Base-by-base conservation (phyloP, 352 stramenopile species). In the Globisporangium spiculum region DNA sequence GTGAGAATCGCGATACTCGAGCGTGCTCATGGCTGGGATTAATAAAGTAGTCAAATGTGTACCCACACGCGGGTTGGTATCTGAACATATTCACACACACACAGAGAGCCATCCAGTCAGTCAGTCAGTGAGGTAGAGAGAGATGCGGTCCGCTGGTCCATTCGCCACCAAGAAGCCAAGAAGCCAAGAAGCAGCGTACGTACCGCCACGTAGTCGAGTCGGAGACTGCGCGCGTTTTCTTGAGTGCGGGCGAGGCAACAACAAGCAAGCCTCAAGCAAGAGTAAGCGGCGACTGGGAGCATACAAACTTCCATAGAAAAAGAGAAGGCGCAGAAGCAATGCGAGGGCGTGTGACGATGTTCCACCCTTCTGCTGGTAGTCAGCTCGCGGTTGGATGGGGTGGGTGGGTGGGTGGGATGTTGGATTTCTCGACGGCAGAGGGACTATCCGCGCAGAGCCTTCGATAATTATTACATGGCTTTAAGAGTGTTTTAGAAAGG, bases 1-100 rank as follows among this genome's bases (percentile, higher is more conserved):
- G 38, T 58, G 32, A 22, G 56, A 50, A 41, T 69, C 63, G 41
- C 61, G 61, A 26, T 53, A 67, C 48, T 67, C 61, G n/a, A 60
- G 34, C 30, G 61, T 53, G 66, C 60, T 71, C 61, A 68, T 71
- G 30, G 16, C 20, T 38, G 24, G 32, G 32, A n/a, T 38, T 46
- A 22, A 38, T 26, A 50, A 48, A 36, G 34, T 32, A 60, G 32
- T n/a, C 18, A 18, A 24, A 26, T 54, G 38, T 65, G 60, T 56
- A 65, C 60, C 56, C 27, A 32, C 56, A 62, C 22, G 53, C 46
- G 56, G 56, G 56, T 46, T 24, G 24, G 38, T 38, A 14, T 38
- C 54, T 60, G 54, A n/a, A 52, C 18, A 41, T 24, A 41, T 20
- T 34, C n/a, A 46, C 16, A 55, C 38, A 64, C n/a, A 14, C 5